Conservation (phyloP, 2,329 filamentous ascomycete species). For the Epichloe aotearoae region DNA sequence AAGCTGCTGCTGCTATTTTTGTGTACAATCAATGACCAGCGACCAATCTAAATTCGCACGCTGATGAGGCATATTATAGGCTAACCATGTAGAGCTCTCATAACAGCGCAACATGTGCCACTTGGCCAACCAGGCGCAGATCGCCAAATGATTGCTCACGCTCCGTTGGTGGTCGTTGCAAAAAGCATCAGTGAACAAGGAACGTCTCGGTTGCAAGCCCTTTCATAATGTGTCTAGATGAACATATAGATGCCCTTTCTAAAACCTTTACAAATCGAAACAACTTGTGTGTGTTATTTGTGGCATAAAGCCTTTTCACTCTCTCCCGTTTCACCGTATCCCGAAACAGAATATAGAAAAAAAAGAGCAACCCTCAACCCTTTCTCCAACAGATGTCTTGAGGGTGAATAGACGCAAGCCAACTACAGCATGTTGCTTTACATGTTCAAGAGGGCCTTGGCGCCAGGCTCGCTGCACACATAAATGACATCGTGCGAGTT, state of each 20-base stretch:
- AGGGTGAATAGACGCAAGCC: not conserved
- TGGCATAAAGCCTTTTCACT: not conserved
- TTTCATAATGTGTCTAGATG: not conserved
- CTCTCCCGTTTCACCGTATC: not conserved
- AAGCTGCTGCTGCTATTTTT: too few relatives aligned
- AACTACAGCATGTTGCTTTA: not conserved
- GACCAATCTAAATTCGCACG: too few relatives aligned
- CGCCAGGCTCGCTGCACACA: conserved; percentile 85
- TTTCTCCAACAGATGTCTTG: not conserved
- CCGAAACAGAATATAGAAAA: not conserved
- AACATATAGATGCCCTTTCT: not conserved
- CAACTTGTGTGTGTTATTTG: not conserved
- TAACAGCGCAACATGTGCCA: not conserved
- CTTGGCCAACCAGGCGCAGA: not conserved
- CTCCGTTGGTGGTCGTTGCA: not conserved
- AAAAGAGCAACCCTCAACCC: not conserved
- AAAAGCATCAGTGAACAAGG: not conserved
- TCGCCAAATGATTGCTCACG: not conserved
- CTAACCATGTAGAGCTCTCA: too few relatives aligned
- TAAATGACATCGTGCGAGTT: conserved; percentile 89
- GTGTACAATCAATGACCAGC: too few relatives aligned
- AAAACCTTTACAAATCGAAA: not conserved
- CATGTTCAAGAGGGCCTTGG: conserved; percentile 50
- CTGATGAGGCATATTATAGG: too few relatives aligned
- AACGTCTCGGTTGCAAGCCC: not conserved